Evolutionary conservation across 2,329 filamentous ascomycete genomes (phyloP).

Genomic region (Aureobasidium sp.): DNA sequence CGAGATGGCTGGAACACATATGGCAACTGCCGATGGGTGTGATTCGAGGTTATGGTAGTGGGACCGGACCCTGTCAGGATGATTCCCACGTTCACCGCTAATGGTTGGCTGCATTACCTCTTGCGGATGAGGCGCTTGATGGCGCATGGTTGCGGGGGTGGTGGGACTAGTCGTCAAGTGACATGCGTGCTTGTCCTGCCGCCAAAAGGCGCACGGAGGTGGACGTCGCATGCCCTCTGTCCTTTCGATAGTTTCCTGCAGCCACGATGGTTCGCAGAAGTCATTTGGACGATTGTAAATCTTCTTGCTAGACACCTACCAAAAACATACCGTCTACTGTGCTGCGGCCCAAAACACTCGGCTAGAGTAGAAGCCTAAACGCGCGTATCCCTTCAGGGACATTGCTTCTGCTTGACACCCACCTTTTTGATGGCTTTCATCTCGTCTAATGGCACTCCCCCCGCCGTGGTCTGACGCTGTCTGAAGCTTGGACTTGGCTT

Average conservation of each 20-base stretch:
- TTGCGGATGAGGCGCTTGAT: conserved; percentile 16
- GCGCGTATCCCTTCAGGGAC: conserved; percentile 1
- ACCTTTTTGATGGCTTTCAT: conserved; percentile 12
- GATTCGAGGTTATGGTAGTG: conserved; percentile 12
- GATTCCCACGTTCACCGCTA: conserved; percentile 16
- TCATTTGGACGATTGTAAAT: neutral
- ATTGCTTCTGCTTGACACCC: conserved; percentile 15
- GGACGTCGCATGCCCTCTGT: conserved; percentile 9
- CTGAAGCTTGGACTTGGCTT: conserved; percentile 11
- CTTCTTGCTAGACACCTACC: neutral
- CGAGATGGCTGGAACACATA: conserved; percentile 13
- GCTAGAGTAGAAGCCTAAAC: neutral
- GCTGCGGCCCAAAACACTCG: conserved; percentile 1
- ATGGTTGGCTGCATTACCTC: conserved; percentile 17
- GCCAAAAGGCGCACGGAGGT: conserved; percentile 2
- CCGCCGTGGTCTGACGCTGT: conserved; percentile 14
- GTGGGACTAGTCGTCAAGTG: conserved; percentile 17
- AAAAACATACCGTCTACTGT: neutral
- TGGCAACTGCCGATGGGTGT: conserved; percentile 11
- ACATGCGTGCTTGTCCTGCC: conserved; percentile 15
- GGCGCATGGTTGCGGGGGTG: conserved; percentile 17
- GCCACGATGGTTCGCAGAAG: conserved; percentile 16
- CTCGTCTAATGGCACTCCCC: conserved; percentile 14
- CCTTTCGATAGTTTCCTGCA: conserved; percentile 17
- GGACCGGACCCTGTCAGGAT: conserved; percentile 16